Evolutionary conservation across 139 green algal genomes (phyloP).

Genomic region (Chlorella sorokiniana): DNA sequence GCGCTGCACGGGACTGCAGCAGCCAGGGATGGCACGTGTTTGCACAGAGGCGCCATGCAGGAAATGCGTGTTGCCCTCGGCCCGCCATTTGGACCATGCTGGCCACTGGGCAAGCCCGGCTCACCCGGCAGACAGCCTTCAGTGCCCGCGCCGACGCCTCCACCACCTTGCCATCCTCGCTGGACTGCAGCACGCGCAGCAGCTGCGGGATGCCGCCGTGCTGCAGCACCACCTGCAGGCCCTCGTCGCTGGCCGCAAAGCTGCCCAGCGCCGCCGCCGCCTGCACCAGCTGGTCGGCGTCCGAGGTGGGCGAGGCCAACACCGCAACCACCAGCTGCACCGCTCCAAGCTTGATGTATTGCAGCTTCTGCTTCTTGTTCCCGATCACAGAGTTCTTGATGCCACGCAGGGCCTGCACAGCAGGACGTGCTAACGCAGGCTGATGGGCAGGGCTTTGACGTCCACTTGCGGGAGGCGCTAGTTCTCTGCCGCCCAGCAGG

Average conservation of each 20-base stretch:
- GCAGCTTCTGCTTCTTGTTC: constrained; percentile 69
- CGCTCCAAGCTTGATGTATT: constrained; percentile 65
- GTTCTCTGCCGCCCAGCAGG: no score
- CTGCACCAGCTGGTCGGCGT: constrained; percentile 56
- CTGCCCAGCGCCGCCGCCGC: constrained; percentile 39
- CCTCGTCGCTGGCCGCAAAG: constrained; percentile 30
- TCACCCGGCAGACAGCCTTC: constrained; percentile 58
- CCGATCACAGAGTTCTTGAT: constrained; percentile 80
- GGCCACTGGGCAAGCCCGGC: background rate
- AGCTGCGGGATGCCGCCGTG: constrained; percentile 66
- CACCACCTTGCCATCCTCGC: constrained; percentile 54
- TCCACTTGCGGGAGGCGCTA: no score
- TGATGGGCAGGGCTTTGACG: no score
- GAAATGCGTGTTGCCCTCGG: no score
- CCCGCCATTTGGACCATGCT: no score
- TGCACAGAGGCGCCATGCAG: background rate
- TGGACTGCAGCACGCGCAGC: constrained; percentile 51
- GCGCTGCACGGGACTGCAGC: constrained; percentile 41
- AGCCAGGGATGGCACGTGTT: background rate
- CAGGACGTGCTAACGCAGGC: background rate
- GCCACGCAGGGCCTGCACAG: constrained; percentile 57
- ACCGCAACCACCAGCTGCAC: constrained; percentile 61
- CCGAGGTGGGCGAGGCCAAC: constrained; percentile 43
- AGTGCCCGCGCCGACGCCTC: constrained; percentile 66
- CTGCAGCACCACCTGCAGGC: constrained; percentile 51